Conservation (phyloP, 2,329 filamentous ascomycete genomes). For the Hymenoscyphus scutula region DNA sequence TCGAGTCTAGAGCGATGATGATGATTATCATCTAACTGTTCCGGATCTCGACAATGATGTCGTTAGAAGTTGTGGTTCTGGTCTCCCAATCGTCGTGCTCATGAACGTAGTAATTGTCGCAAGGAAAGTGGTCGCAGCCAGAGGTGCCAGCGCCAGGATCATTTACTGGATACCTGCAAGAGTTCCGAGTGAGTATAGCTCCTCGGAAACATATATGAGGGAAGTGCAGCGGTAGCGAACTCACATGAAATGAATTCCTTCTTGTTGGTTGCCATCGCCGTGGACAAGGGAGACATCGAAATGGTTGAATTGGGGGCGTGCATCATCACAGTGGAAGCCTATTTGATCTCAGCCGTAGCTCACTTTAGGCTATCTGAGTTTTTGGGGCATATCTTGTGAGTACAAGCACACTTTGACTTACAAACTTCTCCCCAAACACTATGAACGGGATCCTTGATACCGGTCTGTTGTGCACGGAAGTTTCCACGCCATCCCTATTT, state of each 20-base stretch:
- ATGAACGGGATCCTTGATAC: not conserved
- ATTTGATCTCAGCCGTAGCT: not conserved
- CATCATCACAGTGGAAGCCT: not conserved
- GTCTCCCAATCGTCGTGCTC: not conserved
- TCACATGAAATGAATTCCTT: not conserved
- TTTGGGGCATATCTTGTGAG: too few relatives aligned
- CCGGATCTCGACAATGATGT: not conserved
- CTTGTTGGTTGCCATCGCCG: not conserved
- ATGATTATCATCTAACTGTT: not conserved
- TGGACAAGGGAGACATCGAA: not conserved
- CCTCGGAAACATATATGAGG: not conserved
- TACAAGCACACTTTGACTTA: not conserved
- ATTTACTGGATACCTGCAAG: not conserved
- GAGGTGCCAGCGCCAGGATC: not conserved
- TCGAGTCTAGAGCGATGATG: not conserved
- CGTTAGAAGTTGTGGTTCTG: not conserved
- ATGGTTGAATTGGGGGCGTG: not conserved
- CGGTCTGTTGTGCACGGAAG: not conserved
- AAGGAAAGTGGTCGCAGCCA: not conserved
- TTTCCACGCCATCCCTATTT: not conserved
- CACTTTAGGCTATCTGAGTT: not conserved
- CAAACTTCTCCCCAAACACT: not conserved
- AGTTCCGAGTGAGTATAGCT: not conserved
- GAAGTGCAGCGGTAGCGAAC: not conserved
- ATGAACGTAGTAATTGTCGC: not conserved